Conservation (phyloP, 1,139 yeast species). For the Hemisphaericaspora xylofermentans region DNA sequence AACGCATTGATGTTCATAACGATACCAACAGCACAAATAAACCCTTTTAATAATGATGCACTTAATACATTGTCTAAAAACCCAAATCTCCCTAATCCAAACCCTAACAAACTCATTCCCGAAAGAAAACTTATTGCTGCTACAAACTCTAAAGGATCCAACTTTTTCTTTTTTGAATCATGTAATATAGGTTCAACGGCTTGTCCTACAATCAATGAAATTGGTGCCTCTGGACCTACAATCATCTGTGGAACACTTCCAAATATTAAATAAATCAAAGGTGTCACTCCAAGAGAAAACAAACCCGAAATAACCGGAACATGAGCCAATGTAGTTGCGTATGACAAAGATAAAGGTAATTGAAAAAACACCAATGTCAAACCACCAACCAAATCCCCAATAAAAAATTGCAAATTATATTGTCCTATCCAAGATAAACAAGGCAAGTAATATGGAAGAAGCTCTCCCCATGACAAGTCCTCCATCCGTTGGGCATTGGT, state of each 20-base stretch:
- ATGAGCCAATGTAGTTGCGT: slow-evolving; percentile 86
- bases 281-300: slow-evolving; percentile 78
- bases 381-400: slow-evolving; percentile 85
- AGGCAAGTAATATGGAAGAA: slow-evolving; percentile 73
- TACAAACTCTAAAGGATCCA: slow-evolving; percentile 64
- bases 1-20: slow-evolving; percentile 83
- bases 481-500: slow-evolving; percentile 22
- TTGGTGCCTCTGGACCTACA: slow-evolving; percentile 96
- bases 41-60: slow-evolving; percentile 81
- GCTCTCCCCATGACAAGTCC: slow-evolving; percentile 27
- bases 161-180: slow-evolving; percentile 42
- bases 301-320: slow-evolving; percentile 88
- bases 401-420: slow-evolving; percentile 51
- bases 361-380: slow-evolving; percentile 88
- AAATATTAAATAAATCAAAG: slow-evolving; percentile 74
- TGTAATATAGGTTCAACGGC: slow-evolving; percentile 71
- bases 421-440: slow-evolving; percentile 74
- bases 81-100: slow-evolving; percentile 84
- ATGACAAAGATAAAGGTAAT: slow-evolving; percentile 84
- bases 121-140: slow-evolving; percentile 74
- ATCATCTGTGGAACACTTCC: slow-evolving; percentile 97
- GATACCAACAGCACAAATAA: slow-evolving; percentile 89
- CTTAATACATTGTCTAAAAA: slow-evolving; percentile 85
- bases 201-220: slow-evolving; percentile 87
- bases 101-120: slow-evolving; percentile 71